phyloP scores from a whole-genome alignment of 345 rosid genomes.

The Syzygium aromaticum region DNA sequence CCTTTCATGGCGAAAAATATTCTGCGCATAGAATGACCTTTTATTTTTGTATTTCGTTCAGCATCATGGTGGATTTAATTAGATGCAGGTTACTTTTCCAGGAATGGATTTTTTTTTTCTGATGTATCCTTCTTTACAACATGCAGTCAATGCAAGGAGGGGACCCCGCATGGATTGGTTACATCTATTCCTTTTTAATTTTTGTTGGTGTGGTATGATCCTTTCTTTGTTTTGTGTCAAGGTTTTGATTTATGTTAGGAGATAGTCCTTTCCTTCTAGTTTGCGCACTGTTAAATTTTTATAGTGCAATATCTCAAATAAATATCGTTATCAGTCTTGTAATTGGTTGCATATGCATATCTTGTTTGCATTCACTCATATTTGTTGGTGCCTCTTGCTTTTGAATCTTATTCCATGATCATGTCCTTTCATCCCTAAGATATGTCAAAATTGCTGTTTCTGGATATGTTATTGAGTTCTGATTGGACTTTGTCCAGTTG shows the following conservation, averaged over 20 bases:
- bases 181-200: conserved; percentile 69
- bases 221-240: neutral
- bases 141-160: conserved; percentile 94
- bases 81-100: neutral
- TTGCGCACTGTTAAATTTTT: neutral
- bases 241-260: neutral
- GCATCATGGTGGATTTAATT: neutral
- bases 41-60: neutral
- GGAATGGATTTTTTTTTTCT: neutral
- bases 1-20: neutral
- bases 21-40: neutral
- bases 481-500: conserved; percentile 35
- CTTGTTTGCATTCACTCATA: neutral
- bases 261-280: neutral
- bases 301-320: conserved; percentile 2
- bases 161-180: conserved; percentile 84
- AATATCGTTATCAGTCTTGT: neutral
- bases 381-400: neutral
- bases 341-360: neutral
- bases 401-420: neutral
- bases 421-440: neutral
- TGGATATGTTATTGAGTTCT: conserved; percentile 4
- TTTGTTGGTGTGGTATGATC: conserved; percentile 70
- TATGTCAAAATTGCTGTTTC: no score
- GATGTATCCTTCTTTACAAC: neutral